These are phyloP conservation scores for Nissolia schottii DNA, from an alignment of 306 rosid species.

Conservation along the genomic window DNA sequence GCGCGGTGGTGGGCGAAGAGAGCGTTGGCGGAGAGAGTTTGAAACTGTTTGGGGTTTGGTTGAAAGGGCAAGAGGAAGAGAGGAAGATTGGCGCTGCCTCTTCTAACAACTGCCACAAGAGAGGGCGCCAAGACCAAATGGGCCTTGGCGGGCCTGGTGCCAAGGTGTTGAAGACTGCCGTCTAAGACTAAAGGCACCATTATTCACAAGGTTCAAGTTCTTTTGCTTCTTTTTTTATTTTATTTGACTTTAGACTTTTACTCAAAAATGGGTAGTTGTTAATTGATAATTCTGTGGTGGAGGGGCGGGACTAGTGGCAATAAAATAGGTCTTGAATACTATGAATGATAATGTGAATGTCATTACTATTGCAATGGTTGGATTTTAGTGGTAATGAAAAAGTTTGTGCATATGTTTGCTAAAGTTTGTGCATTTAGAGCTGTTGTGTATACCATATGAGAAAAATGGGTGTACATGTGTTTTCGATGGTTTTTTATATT, in stretches of 20 bases:
- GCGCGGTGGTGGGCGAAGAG: conserved; percentile 29
- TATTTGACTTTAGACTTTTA: neutral
- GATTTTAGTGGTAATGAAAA: neutral
- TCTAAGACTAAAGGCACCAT: too few species aligned
- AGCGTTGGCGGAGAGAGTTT: conserved; percentile 22
- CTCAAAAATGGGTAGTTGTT: neutral
- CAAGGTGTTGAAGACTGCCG: conserved; percentile 41
- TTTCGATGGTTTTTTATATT: too few species aligned
- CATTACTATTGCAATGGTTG: neutral
- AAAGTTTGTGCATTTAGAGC: too few species aligned
- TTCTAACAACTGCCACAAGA: conserved; percentile 19
- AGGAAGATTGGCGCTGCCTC: neutral
- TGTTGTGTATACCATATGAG: too few species aligned
- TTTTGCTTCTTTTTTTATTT: neutral
- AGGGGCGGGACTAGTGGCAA: neutral
- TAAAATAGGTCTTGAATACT: neutral
- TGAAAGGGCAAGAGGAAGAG: conserved; percentile 38
- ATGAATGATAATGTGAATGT: neutral
- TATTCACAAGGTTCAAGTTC: too few species aligned
- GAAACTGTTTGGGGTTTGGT: conserved; percentile 91
- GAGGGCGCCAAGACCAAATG: conserved; percentile 40
- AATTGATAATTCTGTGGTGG: neutral
- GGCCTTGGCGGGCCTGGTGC: conserved; percentile 21
- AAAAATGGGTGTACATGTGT: too few species aligned
- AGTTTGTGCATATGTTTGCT: too few species aligned